phyloP scores from a whole-genome alignment of 192 early-diverging fungal genomes.

The Endogone sp. region DNA sequence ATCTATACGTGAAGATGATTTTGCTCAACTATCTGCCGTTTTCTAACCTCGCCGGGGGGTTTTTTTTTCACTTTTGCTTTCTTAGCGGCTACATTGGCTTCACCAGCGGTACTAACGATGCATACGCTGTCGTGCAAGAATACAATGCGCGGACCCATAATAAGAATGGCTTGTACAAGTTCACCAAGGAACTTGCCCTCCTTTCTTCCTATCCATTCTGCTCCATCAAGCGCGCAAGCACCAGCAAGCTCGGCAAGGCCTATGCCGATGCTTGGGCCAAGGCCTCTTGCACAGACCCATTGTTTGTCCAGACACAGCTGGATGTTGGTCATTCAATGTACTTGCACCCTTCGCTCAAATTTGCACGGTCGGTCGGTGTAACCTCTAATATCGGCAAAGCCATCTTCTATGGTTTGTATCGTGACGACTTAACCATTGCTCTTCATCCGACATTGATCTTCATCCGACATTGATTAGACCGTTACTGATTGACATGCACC shows the following conservation, averaged over 20 bases:
- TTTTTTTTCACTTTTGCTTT: background rate
- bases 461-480: too few relatives aligned
- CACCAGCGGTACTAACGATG: conserved; percentile 34
- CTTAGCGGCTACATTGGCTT: conserved; percentile 29
- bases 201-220: conserved; percentile 17
- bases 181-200: conserved; percentile 13
- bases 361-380: conserved; percentile 18
- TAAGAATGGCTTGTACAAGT: conserved; percentile 15
- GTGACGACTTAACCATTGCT: too few relatives aligned
- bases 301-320: conserved; percentile 26
- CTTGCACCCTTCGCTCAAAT: conserved; percentile 21
- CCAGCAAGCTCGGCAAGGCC: background rate
- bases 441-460: too few relatives aligned
- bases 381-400: conserved; percentile 31
- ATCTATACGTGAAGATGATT: background rate
- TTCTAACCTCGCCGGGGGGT: background rate
- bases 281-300: conserved; percentile 20
- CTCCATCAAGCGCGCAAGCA: conserved; percentile 13
- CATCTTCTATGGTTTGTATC: conserved; percentile 28
- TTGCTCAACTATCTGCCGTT: background rate
- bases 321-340: conserved; percentile 28
- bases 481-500: too few relatives aligned
- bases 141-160: conserved; percentile 15
- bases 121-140: conserved; percentile 22
- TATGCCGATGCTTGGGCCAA: conserved; percentile 17